Percentiles rank a stretch among this genome's conserved stretches.
Evolutionary conservation across 1,284 basidiomycete genomes (phyloP).

Genomic region (Microbotryum violaceum): DNA sequence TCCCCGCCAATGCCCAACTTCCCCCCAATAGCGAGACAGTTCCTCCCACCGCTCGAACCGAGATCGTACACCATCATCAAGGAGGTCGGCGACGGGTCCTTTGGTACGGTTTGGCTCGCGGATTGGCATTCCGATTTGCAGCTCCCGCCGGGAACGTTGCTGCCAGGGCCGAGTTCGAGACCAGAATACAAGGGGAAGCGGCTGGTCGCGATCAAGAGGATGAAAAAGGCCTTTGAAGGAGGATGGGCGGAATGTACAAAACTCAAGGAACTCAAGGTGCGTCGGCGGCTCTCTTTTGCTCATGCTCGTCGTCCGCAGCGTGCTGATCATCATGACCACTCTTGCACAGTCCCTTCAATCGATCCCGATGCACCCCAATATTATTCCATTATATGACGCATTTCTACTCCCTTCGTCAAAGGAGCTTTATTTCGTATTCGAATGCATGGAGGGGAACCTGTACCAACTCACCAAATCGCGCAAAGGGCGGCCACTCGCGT

Average conservation of each 20-base stretch:
- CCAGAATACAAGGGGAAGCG: slow-evolving; percentile 92
- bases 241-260: slow-evolving; percentile 95
- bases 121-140: slow-evolving; percentile 97
- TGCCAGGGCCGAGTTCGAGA: slow-evolving; percentile 60
- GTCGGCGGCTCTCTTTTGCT: slow-evolving; percentile 22
- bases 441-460: slow-evolving; percentile 99
- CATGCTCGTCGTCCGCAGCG: no score
- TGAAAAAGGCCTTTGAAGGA: slow-evolving; percentile 95
- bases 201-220: slow-evolving; percentile 93
- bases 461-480: slow-evolving; percentile 98
- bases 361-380: slow-evolving; percentile 91
- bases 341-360: slow-evolving; percentile 72
- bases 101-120: slow-evolving; percentile 96
- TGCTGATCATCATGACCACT: background rate
- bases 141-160: slow-evolving; percentile 52
- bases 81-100: slow-evolving; percentile 89
- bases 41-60: slow-evolving; percentile 33
- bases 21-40: background rate
- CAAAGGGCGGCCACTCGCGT: slow-evolving; percentile 85
- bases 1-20: slow-evolving; percentile 1
- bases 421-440: slow-evolving; percentile 98
- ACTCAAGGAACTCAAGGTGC: slow-evolving; percentile 90
- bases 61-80: slow-evolving; percentile 57
- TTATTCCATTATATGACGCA: slow-evolving; percentile 98
- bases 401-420: slow-evolving; percentile 87